These are phyloP conservation scores for Pleurozium schreberi DNA, from an alignment of 225 moss, liverwort and hornwort species.

Conservation along the genomic window DNA sequence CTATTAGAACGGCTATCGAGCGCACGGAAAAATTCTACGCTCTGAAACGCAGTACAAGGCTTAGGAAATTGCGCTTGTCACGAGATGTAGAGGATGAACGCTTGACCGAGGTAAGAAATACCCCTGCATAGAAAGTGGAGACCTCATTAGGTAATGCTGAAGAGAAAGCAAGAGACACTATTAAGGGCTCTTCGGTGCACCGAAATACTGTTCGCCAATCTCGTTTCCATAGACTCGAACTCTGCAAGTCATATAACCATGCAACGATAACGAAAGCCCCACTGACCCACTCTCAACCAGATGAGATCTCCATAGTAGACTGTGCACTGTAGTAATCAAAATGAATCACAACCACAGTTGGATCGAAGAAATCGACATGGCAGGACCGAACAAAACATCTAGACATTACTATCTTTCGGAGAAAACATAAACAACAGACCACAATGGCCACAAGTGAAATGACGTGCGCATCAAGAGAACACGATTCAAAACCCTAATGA, in stretches of 20 bases:
- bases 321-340: too few species aligned
- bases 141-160: too few species aligned
- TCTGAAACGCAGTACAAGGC: neutral
- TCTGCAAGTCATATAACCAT: neutral
- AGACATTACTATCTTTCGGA: neutral
- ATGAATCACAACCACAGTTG: neutral
- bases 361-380: too few species aligned
- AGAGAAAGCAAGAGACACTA: neutral
- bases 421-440: too few species aligned
- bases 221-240: too few species aligned
- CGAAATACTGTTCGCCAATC: too few species aligned
- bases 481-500: neutral
- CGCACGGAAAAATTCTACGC: neutral
- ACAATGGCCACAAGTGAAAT: neutral
- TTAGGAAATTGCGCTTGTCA: too few species aligned
- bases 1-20: neutral
- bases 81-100: neutral
- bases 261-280: neutral
- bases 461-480: rapidly evolving
- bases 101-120: too few species aligned
- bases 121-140: neutral
- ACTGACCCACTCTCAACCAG: too few species aligned
- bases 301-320: too few species aligned
- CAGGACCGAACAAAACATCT: too few species aligned
- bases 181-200: too few species aligned